Percentiles rank a stretch among this genome's conserved stretches.
Evolutionary conservation across 1,284 basidiomycete species (phyloP).

Genomic region (Ustilago trichophora): DNA sequence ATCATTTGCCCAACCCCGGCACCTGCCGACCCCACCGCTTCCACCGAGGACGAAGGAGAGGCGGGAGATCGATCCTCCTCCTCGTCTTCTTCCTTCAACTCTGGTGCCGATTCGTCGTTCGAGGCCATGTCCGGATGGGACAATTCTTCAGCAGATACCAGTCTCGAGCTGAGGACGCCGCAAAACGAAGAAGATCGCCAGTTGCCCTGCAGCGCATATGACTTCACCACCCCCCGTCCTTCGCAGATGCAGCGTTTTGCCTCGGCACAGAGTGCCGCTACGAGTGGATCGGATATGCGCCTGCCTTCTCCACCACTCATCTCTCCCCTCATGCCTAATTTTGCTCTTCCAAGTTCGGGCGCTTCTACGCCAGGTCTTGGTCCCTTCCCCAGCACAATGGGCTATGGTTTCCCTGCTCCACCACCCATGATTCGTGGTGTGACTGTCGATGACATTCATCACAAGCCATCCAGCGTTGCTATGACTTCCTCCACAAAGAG

Average conservation of each 20-base stretch:
- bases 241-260: constrained; percentile 43
- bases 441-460: constrained; percentile 31
- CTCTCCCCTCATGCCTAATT: constrained; percentile 38
- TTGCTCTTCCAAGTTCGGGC: constrained; percentile 21
- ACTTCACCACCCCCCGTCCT: constrained; percentile 36
- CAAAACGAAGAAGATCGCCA: constrained; percentile 36
- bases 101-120: constrained; percentile 27
- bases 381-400: constrained; percentile 1
- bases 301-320: constrained; percentile 35
- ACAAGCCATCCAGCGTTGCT: constrained; percentile 24
- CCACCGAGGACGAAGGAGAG: constrained; percentile 23
- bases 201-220: constrained; percentile 19
- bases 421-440: constrained; percentile 13
- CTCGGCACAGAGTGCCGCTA: constrained; percentile 13
- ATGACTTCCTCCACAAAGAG: not conserved
- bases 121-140: constrained; percentile 42
- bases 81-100: constrained; percentile 22
- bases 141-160: constrained; percentile 26
- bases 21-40: not conserved
- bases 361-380: constrained; percentile 27
- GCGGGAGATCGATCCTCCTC: constrained; percentile 28
- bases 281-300: constrained; percentile 7
- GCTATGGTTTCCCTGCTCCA: constrained; percentile 18
- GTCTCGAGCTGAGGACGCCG: constrained; percentile 31
- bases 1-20: constrained; percentile 38